These are phyloP conservation scores for Syzygium grande DNA, from an alignment of 345 rosid genomes.

Conservation along the genomic window DNA sequence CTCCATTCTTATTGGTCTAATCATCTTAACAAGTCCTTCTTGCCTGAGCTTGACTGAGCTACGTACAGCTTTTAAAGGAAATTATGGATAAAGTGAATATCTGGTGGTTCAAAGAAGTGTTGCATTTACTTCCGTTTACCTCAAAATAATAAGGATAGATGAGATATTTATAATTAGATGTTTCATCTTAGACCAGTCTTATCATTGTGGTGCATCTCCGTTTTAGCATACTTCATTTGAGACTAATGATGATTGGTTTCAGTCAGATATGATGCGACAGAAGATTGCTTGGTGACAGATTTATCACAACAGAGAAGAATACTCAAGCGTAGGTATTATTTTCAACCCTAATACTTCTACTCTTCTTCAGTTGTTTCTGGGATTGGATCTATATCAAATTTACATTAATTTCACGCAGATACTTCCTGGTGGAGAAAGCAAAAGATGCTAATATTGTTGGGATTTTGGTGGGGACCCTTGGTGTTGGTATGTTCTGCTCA, in stretches of 20 bases:
- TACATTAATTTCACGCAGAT: conserved; percentile 37
- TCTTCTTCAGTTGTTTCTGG: neutral
- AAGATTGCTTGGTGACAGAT: conserved; percentile 57
- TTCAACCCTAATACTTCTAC: neutral
- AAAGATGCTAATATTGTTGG: conserved; percentile 92
- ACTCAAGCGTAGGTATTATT: conserved; percentile 70
- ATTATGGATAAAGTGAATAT: neutral
- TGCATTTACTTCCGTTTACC: neutral
- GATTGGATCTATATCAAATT: neutral
- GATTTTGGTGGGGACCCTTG: conserved; percentile 92
- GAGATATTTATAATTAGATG: neutral
- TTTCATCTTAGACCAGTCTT: neutral
- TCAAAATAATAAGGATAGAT: neutral
- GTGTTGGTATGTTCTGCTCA: conserved; percentile 58
- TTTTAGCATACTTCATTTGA: neutral
- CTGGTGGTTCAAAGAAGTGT: neutral
- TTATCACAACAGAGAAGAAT: conserved; percentile 67
- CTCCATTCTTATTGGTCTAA: neutral
- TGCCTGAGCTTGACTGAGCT: neutral
- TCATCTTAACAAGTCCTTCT: neutral
- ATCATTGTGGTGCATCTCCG: neutral
- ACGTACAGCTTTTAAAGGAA: neutral
- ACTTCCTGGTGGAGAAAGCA: conserved; percentile 92
- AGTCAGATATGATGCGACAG: conserved; percentile 87
- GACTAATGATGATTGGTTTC: conserved; percentile 14